A percentile compares a stretch with the other conserved stretches of the same genome.
Evolutionary conservation across 305 asterid genomes (phyloP).

Genomic region (Fraxinus angustifolia): DNA sequence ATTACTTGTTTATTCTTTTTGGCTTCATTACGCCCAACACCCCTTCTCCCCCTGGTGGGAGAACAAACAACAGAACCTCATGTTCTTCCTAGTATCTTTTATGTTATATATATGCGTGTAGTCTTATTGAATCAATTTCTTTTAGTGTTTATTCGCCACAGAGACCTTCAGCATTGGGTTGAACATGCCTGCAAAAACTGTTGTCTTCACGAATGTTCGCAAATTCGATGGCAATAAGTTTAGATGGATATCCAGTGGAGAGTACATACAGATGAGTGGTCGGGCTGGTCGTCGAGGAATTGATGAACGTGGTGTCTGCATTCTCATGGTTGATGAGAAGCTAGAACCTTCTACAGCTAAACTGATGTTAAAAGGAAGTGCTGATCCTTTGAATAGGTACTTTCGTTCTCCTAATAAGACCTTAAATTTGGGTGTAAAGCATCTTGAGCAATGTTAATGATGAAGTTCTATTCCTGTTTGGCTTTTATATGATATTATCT

Average conservation of each 20-base stretch:
- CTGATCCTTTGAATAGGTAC: conserved; percentile 92
- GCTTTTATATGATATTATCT: conserved; percentile 4
- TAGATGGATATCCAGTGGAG: conserved; percentile 97
- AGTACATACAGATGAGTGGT: conserved; percentile 99
- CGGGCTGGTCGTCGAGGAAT: conserved; percentile 99
- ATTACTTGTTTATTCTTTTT: conserved; percentile 14
- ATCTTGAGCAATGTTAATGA: neutral
- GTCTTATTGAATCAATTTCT: conserved; percentile 28
- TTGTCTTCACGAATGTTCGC: conserved; percentile 95
- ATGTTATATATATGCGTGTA: neutral
- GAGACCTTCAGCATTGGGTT: conserved; percentile 99
- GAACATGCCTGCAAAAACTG: conserved; percentile 99
- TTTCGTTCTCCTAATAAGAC: conserved; percentile 12
- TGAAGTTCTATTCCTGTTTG: conserved; percentile 4
- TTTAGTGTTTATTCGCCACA: conserved; percentile 94
- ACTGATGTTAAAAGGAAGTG: conserved; percentile 88
- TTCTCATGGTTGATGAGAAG: conserved; percentile 98
- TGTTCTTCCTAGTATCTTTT: neutral
- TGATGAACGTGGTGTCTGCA: conserved; percentile 97
- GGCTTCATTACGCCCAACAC: conserved; percentile 6
- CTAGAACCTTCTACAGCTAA: conserved; percentile 91
- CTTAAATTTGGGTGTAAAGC: conserved; percentile 14
- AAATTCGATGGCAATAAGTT: conserved; percentile 96
- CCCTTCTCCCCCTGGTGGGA: neutral
- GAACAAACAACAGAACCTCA: neutral